phyloP scores from a whole-genome alignment of 2,329 filamentous ascomycete species.

The Penicillium sp. region DNA sequence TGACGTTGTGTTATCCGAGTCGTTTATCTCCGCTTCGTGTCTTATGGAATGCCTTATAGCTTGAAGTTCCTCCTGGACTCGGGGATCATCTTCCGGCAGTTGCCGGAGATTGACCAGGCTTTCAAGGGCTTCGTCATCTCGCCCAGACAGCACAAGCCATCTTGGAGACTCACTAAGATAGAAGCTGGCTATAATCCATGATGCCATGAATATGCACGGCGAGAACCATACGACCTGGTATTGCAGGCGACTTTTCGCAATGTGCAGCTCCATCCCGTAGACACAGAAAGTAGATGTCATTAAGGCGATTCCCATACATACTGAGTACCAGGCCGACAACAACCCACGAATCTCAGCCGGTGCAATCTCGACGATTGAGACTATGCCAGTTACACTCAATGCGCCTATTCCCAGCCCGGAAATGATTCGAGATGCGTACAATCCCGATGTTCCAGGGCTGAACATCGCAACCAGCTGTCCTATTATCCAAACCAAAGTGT shows the following conservation, averaged over 20 bases:
- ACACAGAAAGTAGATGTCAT: constrained; percentile 39
- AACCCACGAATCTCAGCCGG: constrained; percentile 47
- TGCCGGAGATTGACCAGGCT: constrained; percentile 36
- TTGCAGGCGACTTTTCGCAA: constrained; percentile 34
- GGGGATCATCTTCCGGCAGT: constrained; percentile 33
- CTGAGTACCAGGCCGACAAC: constrained; percentile 42
- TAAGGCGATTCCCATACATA: constrained; percentile 42
- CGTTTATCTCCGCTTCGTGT: background rate
- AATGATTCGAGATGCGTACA: constrained; percentile 45
- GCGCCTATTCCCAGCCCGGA: constrained; percentile 46
- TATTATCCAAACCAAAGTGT: constrained; percentile 33
- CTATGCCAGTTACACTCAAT: constrained; percentile 43
- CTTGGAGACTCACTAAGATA: constrained; percentile 38
- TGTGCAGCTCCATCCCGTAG: constrained; percentile 38
- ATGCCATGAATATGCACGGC: constrained; percentile 34
- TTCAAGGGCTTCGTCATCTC: constrained; percentile 32
- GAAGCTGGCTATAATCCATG: constrained; percentile 35
- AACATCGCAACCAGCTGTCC: constrained; percentile 28
- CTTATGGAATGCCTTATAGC: constrained; percentile 34
- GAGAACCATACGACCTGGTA: constrained; percentile 41
- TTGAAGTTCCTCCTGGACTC: constrained; percentile 31
- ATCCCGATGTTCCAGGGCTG: constrained; percentile 24
- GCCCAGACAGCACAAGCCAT: constrained; percentile 38
- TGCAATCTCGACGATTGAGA: constrained; percentile 47
- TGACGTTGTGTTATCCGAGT: constrained; percentile 13